Conservation (phyloP, 2,329 filamentous ascomycete genomes). For the Sclerotiophoma versabilis region DNA sequence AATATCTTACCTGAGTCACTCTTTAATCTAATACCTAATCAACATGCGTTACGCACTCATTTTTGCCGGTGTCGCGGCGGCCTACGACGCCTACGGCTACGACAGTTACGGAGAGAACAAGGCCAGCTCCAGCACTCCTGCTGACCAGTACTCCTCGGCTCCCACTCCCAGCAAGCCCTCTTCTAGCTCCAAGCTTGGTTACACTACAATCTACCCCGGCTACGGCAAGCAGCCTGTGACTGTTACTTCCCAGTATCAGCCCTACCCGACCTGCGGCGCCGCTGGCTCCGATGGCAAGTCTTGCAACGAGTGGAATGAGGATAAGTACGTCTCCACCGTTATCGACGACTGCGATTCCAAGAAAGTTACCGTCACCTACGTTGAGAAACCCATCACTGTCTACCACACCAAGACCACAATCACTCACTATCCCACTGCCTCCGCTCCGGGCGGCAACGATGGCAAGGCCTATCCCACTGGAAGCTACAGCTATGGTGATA, state of each 20-base stretch:
- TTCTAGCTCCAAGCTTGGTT: slow-evolving; percentile 23
- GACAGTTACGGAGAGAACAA: slow-evolving; percentile 11
- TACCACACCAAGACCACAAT: slow-evolving; percentile 40
- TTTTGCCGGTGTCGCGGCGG: slow-evolving; percentile 35
- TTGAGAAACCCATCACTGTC: slow-evolving; percentile 35
- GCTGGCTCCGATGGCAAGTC: slow-evolving; percentile 16
- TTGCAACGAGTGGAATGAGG: slow-evolving; percentile 31
- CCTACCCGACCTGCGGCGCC: slow-evolving; percentile 37
- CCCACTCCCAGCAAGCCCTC: slow-evolving; percentile 17
- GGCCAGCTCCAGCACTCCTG: slow-evolving; percentile 15
- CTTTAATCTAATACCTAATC: slow-evolving; percentile 21
- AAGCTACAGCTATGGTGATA: slow-evolving; percentile 13
- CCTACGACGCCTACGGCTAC: slow-evolving; percentile 30
- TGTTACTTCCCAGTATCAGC: slow-evolving; percentile 42
- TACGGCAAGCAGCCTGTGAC: slow-evolving; percentile 37
- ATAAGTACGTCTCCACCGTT: slow-evolving; percentile 37
- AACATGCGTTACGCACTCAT: slow-evolving; percentile 36
- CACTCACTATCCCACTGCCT: slow-evolving; percentile 26
- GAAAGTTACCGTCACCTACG: slow-evolving; percentile 35
- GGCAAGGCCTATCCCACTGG: slow-evolving; percentile 10
- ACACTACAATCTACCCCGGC: slow-evolving; percentile 40
- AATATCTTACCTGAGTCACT: slow-evolving; percentile 39
- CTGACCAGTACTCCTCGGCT: slow-evolving; percentile 9
- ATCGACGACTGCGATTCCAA: slow-evolving; percentile 38
- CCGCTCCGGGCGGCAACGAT: slow-evolving; percentile 19